A percentile compares a stretch with the other conserved stretches of the same genome.
phyloP scores from a whole-genome alignment of 139 green algal genomes.

The Chlamydomonas asymmetrica region DNA sequence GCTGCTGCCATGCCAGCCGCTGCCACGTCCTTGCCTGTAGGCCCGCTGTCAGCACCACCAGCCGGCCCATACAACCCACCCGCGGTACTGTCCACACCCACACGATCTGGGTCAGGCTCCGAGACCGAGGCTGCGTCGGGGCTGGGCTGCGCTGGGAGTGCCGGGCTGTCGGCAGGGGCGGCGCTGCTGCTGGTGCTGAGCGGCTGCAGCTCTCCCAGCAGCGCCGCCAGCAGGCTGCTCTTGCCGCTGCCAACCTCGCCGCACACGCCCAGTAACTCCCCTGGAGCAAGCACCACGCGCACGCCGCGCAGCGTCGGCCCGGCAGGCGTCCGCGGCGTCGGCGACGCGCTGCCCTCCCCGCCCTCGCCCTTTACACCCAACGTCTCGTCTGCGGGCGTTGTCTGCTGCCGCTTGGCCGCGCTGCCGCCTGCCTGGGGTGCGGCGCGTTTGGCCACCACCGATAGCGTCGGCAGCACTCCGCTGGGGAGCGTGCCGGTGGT shows the following conservation, averaged over 20 bases:
- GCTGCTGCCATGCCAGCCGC: no score
- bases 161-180: background rate
- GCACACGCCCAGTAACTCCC: slow-evolving; percentile 73
- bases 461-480: no score
- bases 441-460: no score
- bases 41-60: no score
- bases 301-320: slow-evolving; percentile 53
- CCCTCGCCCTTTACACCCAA: background rate
- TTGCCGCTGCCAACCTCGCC: slow-evolving; percentile 73
- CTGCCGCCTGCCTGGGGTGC: no score
- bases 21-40: no score
- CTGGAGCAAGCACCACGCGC: slow-evolving; percentile 41
- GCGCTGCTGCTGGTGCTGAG: background rate
- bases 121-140: no score
- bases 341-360: background rate
- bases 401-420: background rate
- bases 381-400: no score
- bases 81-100: no score
- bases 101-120: no score
- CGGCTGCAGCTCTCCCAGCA: slow-evolving; percentile 81
- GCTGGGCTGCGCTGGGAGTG: background rate
- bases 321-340: background rate
- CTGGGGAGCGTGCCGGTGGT: no score
- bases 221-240: slow-evolving; percentile 69
- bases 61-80: no score